Conservation (phyloP, 352 stramenopile genomes). For the Globisporangium yorkense region DNA sequence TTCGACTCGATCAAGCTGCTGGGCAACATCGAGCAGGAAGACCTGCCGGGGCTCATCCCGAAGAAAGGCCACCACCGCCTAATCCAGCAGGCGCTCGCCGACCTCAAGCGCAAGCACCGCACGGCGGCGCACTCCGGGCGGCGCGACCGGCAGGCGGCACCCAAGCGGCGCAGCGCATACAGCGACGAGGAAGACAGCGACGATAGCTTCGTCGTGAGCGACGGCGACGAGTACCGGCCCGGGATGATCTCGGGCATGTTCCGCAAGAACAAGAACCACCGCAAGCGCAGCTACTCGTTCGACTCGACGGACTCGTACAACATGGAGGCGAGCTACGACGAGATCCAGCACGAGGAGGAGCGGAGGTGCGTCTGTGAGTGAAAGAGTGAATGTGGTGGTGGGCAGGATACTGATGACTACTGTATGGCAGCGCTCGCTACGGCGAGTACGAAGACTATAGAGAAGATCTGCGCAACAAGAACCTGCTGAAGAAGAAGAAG, state of each 20-base stretch:
- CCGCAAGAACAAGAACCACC: constrained; percentile 35
- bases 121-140: constrained; percentile 38
- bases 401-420: not conserved
- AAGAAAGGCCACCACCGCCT: constrained; percentile 83
- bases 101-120: constrained; percentile 67
- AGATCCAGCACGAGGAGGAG: constrained; percentile 86
- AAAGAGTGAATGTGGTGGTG: not conserved
- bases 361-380: constrained; percentile 37
- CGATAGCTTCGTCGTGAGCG: constrained; percentile 83
- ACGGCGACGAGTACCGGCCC: constrained; percentile 68
- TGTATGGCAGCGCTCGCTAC: constrained; percentile 41
- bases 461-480: constrained; percentile 84
- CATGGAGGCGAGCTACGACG: constrained; percentile 80
- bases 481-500: constrained; percentile 73
- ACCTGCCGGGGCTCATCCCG: constrained; percentile 65
- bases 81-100: constrained; percentile 70
- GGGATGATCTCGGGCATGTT: constrained; percentile 80
- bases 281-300: constrained; percentile 68
- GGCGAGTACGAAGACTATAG: constrained; percentile 81
- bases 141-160: constrained; percentile 7
- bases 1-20: constrained; percentile 87
- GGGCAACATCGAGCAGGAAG: constrained; percentile 61
- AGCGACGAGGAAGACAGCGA: constrained; percentile 84
- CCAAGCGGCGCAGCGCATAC: constrained; percentile 51
- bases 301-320: constrained; percentile 80